Evolutionary conservation across 257 asterid genomes (phyloP), one percentile per base, ranked within the genome.

Genomic region (Paraleonurus japonicus): DNA sequence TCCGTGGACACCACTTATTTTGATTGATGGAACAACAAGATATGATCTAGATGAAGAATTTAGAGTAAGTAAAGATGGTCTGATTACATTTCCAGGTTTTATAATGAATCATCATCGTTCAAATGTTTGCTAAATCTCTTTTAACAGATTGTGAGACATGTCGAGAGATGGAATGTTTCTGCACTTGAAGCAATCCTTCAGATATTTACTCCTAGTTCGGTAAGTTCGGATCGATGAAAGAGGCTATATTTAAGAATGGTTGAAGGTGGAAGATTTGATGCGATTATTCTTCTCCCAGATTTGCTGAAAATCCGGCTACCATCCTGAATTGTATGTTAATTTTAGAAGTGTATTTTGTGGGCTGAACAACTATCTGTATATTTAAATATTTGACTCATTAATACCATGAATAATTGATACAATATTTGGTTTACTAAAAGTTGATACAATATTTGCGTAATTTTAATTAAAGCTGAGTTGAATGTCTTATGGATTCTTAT

Each of bases 1-100:
- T 78, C 97, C 94, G 0, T 87, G 96, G 96, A 84, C 71, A 51
- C 97, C 97, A 7, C 85, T 87, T 51, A 87, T 92, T 47, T 78
- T 76, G 8, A 72, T 89, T 7, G 89, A 89, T 53, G 97, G 96
- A 75, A 72, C 73, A 10, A 92, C 97, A 17, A 76, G 77, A 35
- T 89, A 92, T 68, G 86, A 82, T 61, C 70, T 89, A 7, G 85
- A 87, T 41, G 85, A 81, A 61, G 77, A 79, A 24, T 73, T 78
- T 15, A 83, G 73, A 76, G 95, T 88, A 78, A 77, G 93, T 77
- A 35, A 19, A 35, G 66, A 19, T 66, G 53, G 67, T 50, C 28
- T 37, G 19, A n/a, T 30, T 28, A 4, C 20, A 1, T n/a, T 8
- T 22, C 10, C 50, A 53, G n/a, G 37, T 48, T 48, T 65, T 20